Conservation (phyloP, 2,329 filamentous ascomycete genomes). For the Aspergillus quadrilineatus region DNA sequence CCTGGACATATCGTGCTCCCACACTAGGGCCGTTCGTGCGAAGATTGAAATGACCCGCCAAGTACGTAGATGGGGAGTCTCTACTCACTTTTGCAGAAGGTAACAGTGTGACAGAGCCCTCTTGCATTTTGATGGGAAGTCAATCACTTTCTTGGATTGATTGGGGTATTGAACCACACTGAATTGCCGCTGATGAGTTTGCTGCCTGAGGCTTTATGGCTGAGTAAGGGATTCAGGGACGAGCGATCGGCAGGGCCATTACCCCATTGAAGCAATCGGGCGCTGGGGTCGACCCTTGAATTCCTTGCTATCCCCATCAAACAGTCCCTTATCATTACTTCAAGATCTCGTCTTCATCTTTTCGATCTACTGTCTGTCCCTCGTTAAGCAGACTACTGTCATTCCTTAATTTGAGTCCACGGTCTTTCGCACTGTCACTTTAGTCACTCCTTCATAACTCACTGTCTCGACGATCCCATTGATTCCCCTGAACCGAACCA, state of each 20-base stretch:
- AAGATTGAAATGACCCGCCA: too few species aligned
- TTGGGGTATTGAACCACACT: not conserved
- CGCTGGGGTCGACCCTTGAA: constrained; percentile 7
- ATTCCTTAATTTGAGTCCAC: constrained; percentile 8
- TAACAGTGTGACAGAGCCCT: too few species aligned
- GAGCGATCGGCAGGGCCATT: not conserved
- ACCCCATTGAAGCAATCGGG: not conserved
- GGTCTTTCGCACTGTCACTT: constrained; percentile 6
- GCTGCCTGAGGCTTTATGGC: not conserved
- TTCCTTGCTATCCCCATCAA: constrained; percentile 17
- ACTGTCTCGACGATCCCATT: not conserved
- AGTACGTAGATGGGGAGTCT: too few species aligned
- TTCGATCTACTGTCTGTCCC: constrained; percentile 20
- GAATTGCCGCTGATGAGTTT: not conserved
- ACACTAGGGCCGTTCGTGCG: too few species aligned
- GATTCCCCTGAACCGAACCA: constrained; percentile 13
- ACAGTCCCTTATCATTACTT: not conserved
- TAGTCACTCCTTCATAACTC: constrained; percentile 18
- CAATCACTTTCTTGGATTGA: not conserved
- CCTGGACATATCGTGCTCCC: too few species aligned
- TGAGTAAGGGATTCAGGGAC: not conserved
- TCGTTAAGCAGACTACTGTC: constrained; percentile 16
- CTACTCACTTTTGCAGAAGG: too few species aligned
- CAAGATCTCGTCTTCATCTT: constrained; percentile 15
- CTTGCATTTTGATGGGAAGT: not conserved